A percentile compares a stretch with the other conserved stretches of the same genome.
These are phyloP conservation scores for Puccinia hordei DNA, from an alignment of 1,284 basidiomycete species.

Conservation along the genomic window DNA sequence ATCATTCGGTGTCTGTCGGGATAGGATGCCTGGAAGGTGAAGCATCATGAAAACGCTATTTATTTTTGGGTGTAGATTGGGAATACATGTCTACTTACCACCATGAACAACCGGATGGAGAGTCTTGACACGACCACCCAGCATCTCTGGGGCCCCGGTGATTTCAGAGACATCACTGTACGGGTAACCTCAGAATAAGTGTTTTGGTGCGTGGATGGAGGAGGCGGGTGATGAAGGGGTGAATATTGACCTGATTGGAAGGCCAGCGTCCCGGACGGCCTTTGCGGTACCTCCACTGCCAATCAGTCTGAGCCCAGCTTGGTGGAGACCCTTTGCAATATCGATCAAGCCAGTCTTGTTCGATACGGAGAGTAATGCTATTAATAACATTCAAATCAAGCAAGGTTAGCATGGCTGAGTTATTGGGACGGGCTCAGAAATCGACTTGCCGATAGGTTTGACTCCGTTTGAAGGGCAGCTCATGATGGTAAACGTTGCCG, in stretches of 20 bases:
- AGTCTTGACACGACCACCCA: conserved; percentile 97
- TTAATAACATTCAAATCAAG: conserved; percentile 52
- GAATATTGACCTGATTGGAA: conserved; percentile 77
- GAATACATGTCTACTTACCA: conserved; percentile 64
- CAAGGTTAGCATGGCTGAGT: background rate
- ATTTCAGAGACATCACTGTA: conserved; percentile 92
- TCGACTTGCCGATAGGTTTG: conserved; percentile 41
- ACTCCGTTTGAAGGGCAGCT: conserved; percentile 46
- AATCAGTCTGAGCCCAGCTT: conserved; percentile 80
- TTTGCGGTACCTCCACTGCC: conserved; percentile 98
- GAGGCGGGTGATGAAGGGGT: background rate
- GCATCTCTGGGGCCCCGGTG: conserved; percentile 99
- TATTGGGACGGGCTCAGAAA: background rate
- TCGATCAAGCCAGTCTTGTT: conserved; percentile 91
- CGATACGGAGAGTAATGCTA: conserved; percentile 90
- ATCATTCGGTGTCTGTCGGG: conserved; percentile 82
- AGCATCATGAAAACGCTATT: background rate
- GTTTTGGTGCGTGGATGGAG: conserved; percentile 1
- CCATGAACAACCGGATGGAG: conserved; percentile 99
- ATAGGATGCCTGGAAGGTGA: conserved; percentile 72
- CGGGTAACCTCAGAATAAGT: background rate
- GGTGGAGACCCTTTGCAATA: conserved; percentile 79
- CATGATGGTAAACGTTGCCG: conserved; percentile 11
- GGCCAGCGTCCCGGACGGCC: conserved; percentile 89
- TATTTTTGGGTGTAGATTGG: background rate